These are phyloP conservation scores for Paraconiothyrium brasiliense DNA, from an alignment of 2,329 filamentous ascomycete genomes.

Conservation along the genomic window DNA sequence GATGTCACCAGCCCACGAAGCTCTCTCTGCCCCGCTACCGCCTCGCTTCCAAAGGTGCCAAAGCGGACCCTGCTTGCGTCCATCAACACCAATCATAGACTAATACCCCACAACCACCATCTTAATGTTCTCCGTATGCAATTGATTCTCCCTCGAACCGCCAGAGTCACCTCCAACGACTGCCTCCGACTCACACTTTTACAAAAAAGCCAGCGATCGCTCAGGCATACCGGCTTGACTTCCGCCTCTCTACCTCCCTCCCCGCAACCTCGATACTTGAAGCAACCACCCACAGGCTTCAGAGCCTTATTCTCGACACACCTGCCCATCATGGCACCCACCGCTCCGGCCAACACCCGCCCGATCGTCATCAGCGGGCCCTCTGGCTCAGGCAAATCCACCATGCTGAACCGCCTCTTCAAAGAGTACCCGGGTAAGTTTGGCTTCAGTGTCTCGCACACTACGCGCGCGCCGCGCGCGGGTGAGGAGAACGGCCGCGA, in stretches of 20 bases:
- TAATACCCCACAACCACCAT: conserved; percentile 23
- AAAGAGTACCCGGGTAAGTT: conserved; percentile 72
- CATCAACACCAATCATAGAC: conserved; percentile 46
- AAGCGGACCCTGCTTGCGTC: conserved; percentile 29
- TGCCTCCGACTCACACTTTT: conserved; percentile 11
- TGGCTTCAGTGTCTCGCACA: conserved; percentile 71
- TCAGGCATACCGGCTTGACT: conserved; percentile 15
- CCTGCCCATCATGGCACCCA: conserved; percentile 37
- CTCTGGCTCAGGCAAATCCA: conserved; percentile 82
- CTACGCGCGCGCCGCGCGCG: conserved; percentile 78
- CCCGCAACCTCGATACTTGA: conserved; percentile 17
- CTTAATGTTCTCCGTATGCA: conserved; percentile 31
- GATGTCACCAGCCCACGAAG: conserved; percentile 35
- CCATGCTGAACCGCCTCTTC: conserved; percentile 78
- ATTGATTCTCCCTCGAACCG: conserved; percentile 33
- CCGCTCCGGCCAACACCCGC: conserved; percentile 30
- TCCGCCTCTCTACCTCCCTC: conserved; percentile 13
- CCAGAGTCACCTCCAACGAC: conserved; percentile 12
- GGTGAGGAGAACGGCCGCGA: conserved; percentile 80
- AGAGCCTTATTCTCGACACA: conserved; percentile 15
- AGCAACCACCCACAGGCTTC: conserved; percentile 7
- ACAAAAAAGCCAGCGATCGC: conserved; percentile 3
- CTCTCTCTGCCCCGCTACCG: conserved; percentile 34
- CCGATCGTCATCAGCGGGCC: conserved; percentile 84
- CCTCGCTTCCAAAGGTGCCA: not conserved